A percentile compares a stretch with the other conserved stretches of the same genome.
Evolutionary conservation across 164 flowering plant species (phyloP).

Genomic region (Saururus chinensis): DNA sequence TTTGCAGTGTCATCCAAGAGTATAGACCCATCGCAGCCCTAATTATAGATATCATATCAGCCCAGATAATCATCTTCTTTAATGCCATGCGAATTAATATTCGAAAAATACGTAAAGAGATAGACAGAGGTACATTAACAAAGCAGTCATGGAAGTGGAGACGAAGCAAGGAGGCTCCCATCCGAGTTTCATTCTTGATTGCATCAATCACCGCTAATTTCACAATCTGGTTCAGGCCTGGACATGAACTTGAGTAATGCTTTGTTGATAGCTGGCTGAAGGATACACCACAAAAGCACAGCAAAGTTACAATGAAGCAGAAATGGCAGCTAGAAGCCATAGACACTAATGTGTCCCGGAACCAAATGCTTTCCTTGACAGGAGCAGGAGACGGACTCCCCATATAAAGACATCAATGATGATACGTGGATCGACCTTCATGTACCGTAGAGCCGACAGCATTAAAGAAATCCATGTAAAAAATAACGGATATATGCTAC

Average conservation of each 20-base stretch:
- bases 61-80: neutral
- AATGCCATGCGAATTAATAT: neutral
- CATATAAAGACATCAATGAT: too few relatives aligned
- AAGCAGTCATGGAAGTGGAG: slow-evolving; percentile 14
- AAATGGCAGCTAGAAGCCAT: neutral
- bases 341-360: too few relatives aligned
- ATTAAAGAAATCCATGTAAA: too few relatives aligned
- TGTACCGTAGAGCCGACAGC: too few relatives aligned
- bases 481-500: too few relatives aligned
- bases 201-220: neutral
- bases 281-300: neutral
- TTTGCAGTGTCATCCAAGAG: slow-evolving; percentile 7
- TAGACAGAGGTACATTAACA: slow-evolving; percentile 2
- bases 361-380: too few relatives aligned
- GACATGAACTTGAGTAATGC: slow-evolving; percentile 5
- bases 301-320: neutral
- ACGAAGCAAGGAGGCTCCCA: slow-evolving; percentile 9
- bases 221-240: neutral
- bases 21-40: slow-evolving; percentile 9
- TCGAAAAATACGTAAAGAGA: neutral
- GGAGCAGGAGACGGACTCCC: too few relatives aligned
- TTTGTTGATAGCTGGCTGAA: neutral
- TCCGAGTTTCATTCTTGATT: neutral
- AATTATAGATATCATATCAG: neutral
- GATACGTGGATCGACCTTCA: too few relatives aligned